phyloP scores from a whole-genome alignment of 1,139 yeast species.

The Magnusiomyces paraingens region DNA sequence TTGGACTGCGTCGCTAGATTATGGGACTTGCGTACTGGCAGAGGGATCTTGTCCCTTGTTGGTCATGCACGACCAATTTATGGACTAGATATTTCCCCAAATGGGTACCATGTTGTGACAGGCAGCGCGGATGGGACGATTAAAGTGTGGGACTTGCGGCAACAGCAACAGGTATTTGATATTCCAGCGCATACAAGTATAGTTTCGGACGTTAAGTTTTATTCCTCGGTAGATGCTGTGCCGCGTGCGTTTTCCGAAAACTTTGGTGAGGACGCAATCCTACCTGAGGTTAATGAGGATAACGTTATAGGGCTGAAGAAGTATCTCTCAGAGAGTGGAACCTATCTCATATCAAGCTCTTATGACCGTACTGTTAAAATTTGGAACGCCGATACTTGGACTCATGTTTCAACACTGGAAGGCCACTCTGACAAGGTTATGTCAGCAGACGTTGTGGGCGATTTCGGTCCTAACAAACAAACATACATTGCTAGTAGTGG shows the following conservation, averaged over 20 bases:
- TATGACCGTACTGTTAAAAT: conserved; percentile 60
- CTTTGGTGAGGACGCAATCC: conserved; percentile 19
- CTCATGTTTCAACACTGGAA: conserved; percentile 44
- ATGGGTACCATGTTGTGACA: conserved; percentile 70
- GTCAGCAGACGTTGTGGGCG: conserved; percentile 49
- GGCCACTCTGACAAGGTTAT: conserved; percentile 66
- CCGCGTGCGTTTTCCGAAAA: conserved; percentile 17
- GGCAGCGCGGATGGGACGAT: conserved; percentile 81
- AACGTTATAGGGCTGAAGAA: conserved; percentile 20
- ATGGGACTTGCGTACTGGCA: conserved; percentile 87
- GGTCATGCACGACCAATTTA: conserved; percentile 73
- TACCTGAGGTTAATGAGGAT: conserved; percentile 33
- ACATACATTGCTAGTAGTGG: conserved; percentile 55
- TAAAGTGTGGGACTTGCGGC: conserved; percentile 82
- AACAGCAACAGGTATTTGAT: conserved; percentile 39
- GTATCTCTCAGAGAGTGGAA: conserved; percentile 34
- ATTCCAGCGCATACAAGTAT: conserved; percentile 75
- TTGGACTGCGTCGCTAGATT: conserved; percentile 65
- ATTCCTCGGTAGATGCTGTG: conserved; percentile 18
- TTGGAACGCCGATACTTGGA: conserved; percentile 75
- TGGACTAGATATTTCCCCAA: conserved; percentile 65
- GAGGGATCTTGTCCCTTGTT: conserved; percentile 49
- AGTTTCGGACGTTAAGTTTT: conserved; percentile 61
- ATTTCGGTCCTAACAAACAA: conserved; percentile 10
- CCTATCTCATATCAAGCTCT: conserved; percentile 53